Conservation (phyloP, 2,329 filamentous ascomycete genomes). For the Alternaria postmessia region DNA sequence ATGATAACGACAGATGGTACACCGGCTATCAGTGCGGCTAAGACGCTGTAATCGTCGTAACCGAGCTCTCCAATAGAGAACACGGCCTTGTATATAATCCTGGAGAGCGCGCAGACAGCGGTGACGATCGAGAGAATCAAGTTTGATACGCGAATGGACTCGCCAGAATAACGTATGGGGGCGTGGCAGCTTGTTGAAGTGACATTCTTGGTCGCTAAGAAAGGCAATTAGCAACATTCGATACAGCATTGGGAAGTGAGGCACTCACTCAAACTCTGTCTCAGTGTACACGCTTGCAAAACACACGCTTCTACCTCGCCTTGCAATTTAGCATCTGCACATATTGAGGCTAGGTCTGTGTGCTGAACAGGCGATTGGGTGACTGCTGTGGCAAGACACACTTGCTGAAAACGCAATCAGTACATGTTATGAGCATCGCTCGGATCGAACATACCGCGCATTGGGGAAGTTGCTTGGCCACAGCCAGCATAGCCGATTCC, state of each 20-base stretch:
- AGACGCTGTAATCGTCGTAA: constrained; percentile 50
- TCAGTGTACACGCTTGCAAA: constrained; percentile 24
- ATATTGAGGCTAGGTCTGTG: constrained; percentile 25
- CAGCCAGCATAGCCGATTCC: constrained; percentile 17
- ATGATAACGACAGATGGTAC: constrained; percentile 40
- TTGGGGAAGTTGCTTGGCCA: constrained; percentile 22
- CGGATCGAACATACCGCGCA: constrained; percentile 28
- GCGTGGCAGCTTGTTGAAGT: constrained; percentile 51
- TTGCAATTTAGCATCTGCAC: constrained; percentile 25
- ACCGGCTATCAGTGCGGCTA: constrained; percentile 30
- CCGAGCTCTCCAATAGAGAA: constrained; percentile 48
- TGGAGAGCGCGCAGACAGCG: constrained; percentile 44
- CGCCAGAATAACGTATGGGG: constrained; percentile 48
- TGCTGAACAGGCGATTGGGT: constrained; percentile 19
- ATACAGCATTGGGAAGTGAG: not conserved
- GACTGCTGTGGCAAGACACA: constrained; percentile 20
- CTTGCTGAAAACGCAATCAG: constrained; percentile 22
- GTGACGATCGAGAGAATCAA: constrained; percentile 48
- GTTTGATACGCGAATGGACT: constrained; percentile 43
- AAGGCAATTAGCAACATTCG: constrained; percentile 2
- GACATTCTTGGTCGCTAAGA: constrained; percentile 53
- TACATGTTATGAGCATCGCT: not conserved
- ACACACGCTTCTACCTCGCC: constrained; percentile 21
- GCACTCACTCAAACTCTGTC: constrained; percentile 25
- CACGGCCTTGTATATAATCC: constrained; percentile 50